Evolutionary conservation across 345 rosid genomes (phyloP).

Genomic region (Gossypium anomalum): DNA sequence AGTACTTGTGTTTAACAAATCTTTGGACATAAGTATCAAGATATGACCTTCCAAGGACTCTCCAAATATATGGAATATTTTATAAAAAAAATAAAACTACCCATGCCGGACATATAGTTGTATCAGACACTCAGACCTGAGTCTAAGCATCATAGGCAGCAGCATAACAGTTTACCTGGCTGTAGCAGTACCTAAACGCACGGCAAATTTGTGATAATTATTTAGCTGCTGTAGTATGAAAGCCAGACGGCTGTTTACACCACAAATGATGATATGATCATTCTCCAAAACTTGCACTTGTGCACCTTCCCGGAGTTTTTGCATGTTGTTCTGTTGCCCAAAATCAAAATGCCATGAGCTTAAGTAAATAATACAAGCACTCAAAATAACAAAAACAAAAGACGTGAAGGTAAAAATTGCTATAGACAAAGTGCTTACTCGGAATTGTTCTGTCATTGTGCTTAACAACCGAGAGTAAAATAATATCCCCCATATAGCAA

Average conservation of each 20-base stretch:
- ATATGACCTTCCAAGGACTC: neutral
- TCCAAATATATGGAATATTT: neutral
- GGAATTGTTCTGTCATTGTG: constrained; percentile 96
- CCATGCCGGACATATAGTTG: neutral
- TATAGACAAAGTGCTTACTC: constrained; percentile 45
- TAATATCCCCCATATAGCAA: constrained; percentile 93
- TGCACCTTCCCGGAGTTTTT: constrained; percentile 90
- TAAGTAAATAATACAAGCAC: neutral
- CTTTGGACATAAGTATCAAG: neutral
- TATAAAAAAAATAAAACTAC: neutral
- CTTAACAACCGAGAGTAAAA: constrained; percentile 92
- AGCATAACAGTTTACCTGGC: constrained; percentile 54
- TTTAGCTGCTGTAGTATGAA: constrained; percentile 88
- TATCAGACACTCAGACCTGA: neutral
- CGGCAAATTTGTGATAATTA: constrained; percentile 84
- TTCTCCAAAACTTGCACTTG: constrained; percentile 88
- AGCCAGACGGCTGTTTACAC: constrained; percentile 68
- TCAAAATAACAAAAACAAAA: neutral
- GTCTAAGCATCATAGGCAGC: neutral
- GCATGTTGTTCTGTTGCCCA: constrained; percentile 76
- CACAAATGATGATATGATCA: constrained; percentile 93
- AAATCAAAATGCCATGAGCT: neutral
- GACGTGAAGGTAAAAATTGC: neutral
- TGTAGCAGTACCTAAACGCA: constrained; percentile 90
- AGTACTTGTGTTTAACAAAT: neutral